Evolutionary conservation across 208 protist species (phyloP), one percentile per base, ranked within the genome.

Genomic region (Trypanosoma avium): DNA sequence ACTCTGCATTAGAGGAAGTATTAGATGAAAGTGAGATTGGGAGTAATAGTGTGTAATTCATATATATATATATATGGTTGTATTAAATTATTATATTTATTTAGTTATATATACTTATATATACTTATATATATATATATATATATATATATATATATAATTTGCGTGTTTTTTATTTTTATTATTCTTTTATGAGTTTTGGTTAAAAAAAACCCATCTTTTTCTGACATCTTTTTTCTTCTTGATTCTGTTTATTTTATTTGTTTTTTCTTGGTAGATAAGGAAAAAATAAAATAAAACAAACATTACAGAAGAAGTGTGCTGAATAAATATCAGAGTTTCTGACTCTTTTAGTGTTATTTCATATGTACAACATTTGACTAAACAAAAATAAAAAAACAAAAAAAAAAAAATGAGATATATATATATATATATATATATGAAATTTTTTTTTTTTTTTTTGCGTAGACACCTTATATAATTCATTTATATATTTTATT

Each of bases 1-100:
- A 92, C 42, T 75, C 64, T 53, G 12, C 40, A 8, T 68, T 95
- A 32, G 77, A 95, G 71, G 88, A 95, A 61, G 81, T 94, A 48
- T 71, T 82, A 17, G 66, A 58, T 27, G 36, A 19, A 63, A 59
- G 22, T 10, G 6, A 55, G 45, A 32, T 49, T 49, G 48, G n/a
- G 12, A 43, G 52, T 17, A 52, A 17, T 43, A 30, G 17, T n/a
- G 19, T 49, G 35, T 30, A 30, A 56, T 27, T 42, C 53, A 19
- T 56, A 30, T 60, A 30, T 52, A 26, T 70, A 10, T 62, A 26
- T 70, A 24, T 38, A 32, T 49, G 24, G 6, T 58, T 22, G 26
- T 9, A 29, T 29, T 27, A 22, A 19, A 48, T 6, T 22, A 26
- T 27, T 54, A 15, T 69, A 19, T 21, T 32, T 12, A 38, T 67